phyloP scores from a whole-genome alignment of 257 asterid species.

The Marsdenia floribunda region DNA sequence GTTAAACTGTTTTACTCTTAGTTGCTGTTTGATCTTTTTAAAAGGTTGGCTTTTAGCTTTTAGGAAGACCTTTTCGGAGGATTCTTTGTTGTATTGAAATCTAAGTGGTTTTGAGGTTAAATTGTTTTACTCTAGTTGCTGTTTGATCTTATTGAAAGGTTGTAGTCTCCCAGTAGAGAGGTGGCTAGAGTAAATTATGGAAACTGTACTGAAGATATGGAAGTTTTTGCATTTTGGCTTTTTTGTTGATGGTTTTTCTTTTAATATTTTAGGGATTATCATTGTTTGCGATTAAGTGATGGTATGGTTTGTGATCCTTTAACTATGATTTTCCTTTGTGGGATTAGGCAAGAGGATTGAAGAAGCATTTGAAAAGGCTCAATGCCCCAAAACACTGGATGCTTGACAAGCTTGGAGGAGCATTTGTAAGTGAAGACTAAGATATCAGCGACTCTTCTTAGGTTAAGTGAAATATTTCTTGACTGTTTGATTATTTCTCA shows the following conservation, averaged over 20 bases:
- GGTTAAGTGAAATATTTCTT: not conserved
- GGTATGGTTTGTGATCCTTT: not conserved
- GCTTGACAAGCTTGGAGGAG: conserved; percentile 73
- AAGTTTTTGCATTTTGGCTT: not conserved
- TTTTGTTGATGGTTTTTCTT: not conserved
- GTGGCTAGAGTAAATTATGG: not conserved
- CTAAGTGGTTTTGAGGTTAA: not conserved
- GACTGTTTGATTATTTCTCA: not conserved
- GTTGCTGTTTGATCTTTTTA: not conserved
- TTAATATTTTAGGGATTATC: not conserved
- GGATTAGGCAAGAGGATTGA: conserved; percentile 64
- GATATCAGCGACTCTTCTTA: not conserved
- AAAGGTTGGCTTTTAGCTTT: not conserved
- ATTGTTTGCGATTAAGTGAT: not conserved
- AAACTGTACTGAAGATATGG: not conserved
- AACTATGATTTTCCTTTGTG: not conserved
- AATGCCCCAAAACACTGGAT: conserved; percentile 78
- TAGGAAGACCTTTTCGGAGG: not conserved
- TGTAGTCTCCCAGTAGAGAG: not conserved
- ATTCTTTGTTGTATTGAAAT: not conserved
- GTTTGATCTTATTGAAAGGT: not conserved
- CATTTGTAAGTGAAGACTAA: conserved; percentile 43
- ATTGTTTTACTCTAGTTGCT: too few relatives aligned
- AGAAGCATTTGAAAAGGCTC: conserved; percentile 83
- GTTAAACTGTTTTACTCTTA: not conserved